Evolutionary conservation across 2,329 filamentous ascomycete genomes (phyloP), one percentile per base, ranked within the genome.

Genomic region (Ceratocystis smalleyi): DNA sequence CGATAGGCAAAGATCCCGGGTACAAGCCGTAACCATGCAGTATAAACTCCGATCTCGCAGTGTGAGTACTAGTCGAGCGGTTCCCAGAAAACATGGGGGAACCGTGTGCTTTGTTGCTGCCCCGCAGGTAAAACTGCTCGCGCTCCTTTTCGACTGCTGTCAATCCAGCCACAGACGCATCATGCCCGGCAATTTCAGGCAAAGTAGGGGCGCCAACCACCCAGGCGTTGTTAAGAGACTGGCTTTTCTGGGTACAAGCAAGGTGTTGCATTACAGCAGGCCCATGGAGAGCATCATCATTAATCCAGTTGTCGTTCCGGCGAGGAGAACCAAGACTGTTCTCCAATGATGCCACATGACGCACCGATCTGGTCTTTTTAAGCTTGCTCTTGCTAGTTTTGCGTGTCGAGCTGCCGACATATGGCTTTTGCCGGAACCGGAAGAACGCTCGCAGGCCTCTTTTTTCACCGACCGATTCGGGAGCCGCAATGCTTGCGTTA

Each of bases 21-120:
- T 57, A 24, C 24, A 51, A 35, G 17, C 62, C 54, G 30, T 64
- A 59, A 1, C 55, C 54, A 5, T 47, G 57, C 17, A 64, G 43
- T 15, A 43, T 43, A 24, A 47, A 47, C 19, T 17, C 27, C 8
- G 64, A 57, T 8, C 32, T 43, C 1, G 32, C 27, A 27, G 40
- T 57, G 3, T 40, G 19, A 8, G 35, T 62, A 10, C 49, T 61
- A 5, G 12, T 8, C 40, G 43, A 19, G 15, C 64, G 59, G 12
- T 57, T 62, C 22, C 64, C 64, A 3, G 47, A 57, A 17, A 65
- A 65, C 64, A 65, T 65, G 4, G 60, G 64, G 4, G 64, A 59
- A 47, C 62, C 63, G 32, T 60, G 64, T 12, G 60, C 51, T 15
- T 30, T 51, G 19, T 40, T 49, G 27, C 62, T 65, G 3, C 49